These are phyloP conservation scores for Arctium lappa DNA, from an alignment of 129 eudicot genomes.

Conservation along the genomic window DNA sequence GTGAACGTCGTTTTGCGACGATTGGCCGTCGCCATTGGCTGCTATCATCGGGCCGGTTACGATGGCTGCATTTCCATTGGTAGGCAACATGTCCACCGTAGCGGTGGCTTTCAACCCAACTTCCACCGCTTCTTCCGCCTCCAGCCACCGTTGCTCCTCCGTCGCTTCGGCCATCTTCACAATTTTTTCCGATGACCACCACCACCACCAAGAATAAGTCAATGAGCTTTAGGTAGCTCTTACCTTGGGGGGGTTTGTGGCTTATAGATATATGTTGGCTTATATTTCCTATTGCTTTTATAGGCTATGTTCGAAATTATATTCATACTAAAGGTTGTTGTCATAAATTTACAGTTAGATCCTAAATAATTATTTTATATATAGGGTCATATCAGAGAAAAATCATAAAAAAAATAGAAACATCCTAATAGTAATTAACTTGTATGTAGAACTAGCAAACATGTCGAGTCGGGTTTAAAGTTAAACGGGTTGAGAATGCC, in stretches of 20 bases:
- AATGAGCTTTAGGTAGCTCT: background rate
- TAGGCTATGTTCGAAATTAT: slow-evolving; percentile 10
- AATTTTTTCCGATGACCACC: background rate
- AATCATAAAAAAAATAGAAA: too few species aligned
- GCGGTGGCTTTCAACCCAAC: slow-evolving; percentile 6
- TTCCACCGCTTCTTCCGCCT: slow-evolving; percentile 3
- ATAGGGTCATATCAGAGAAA: too few species aligned
- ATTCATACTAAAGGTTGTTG: slow-evolving; percentile 14
- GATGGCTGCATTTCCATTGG: background rate
- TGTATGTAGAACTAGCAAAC: too few species aligned
- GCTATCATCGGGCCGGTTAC: background rate
- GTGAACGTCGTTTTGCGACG: background rate
- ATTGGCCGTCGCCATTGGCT: background rate
- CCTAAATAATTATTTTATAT: background rate
- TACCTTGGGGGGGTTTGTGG: slow-evolving; percentile 11
- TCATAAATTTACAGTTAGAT: slow-evolving; percentile 10
- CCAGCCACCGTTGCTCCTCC: slow-evolving; percentile 6
- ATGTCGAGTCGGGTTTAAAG: too few species aligned
- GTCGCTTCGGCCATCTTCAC: slow-evolving; percentile 10
- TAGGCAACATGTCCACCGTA: background rate
- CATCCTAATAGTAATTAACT: too few species aligned
- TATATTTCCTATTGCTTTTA: slow-evolving; percentile 9
- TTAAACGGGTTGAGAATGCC: too few species aligned
- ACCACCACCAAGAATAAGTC: background rate
- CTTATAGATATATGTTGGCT: background rate